These are phyloP conservation scores for Neurospora sp. DNA, from an alignment of 495 filamentous ascomycete species.

Conservation along the genomic window DNA sequence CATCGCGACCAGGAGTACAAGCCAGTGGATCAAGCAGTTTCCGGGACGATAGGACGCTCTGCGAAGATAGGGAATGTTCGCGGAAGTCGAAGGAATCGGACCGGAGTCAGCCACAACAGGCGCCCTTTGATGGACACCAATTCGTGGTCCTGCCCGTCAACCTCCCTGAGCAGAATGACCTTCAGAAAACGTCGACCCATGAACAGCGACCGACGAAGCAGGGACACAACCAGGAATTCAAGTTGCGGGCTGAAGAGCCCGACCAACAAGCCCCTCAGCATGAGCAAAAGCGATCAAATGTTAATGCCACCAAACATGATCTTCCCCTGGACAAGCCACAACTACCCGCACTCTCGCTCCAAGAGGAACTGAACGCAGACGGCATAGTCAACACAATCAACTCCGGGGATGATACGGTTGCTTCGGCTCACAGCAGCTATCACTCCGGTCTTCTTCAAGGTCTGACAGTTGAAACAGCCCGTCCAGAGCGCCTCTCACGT, in stretches of 20 bases:
- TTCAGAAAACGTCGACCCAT: background rate
- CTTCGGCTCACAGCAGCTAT: background rate
- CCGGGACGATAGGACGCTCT: background rate
- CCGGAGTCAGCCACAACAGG: background rate
- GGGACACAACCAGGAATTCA: background rate
- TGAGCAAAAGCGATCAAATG: background rate
- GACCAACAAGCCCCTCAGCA: background rate
- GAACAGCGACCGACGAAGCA: background rate
- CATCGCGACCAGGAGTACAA: background rate
- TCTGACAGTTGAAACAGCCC: background rate
- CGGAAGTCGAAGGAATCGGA: background rate
- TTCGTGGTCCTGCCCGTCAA: background rate
- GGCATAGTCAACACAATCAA: background rate
- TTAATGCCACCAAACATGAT: background rate
- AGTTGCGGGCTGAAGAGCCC: background rate
- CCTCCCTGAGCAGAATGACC: background rate
- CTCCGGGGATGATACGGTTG: background rate
- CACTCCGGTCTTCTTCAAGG: background rate
- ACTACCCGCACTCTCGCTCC: background rate
- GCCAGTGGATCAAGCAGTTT: background rate
- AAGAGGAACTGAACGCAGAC: background rate
- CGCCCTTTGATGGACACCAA: background rate
- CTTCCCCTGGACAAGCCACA: background rate
- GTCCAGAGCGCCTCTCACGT: conserved; percentile 8
- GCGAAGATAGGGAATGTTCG: background rate